A percentile compares a stretch with the other conserved stretches of the same genome.
These are phyloP conservation scores for Penicillium expansum DNA, from an alignment of 2,329 filamentous ascomycete species.

Conservation along the genomic window DNA sequence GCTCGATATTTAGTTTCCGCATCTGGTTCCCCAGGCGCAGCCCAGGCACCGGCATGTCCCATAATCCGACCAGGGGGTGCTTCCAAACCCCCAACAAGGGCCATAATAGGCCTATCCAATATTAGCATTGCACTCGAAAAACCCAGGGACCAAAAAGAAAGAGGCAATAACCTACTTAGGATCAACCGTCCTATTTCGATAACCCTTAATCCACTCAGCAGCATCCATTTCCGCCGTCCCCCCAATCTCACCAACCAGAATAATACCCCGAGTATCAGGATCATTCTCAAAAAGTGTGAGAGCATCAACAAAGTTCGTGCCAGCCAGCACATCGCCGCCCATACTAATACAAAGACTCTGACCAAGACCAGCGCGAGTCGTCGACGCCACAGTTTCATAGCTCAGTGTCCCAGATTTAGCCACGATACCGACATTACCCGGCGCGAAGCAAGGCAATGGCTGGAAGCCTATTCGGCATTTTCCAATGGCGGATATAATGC, in stretches of 20 bases:
- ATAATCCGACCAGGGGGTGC: slow-evolving; percentile 66
- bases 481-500: slow-evolving; percentile 71
- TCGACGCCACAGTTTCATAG: slow-evolving; percentile 74
- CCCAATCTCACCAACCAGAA: slow-evolving; percentile 70
- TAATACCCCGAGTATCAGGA: slow-evolving; percentile 66
- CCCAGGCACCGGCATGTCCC: slow-evolving; percentile 77
- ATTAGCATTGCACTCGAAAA: slow-evolving; percentile 11
- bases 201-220: slow-evolving; percentile 70
- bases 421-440: slow-evolving; percentile 69
- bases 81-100: slow-evolving; percentile 64
- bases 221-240: slow-evolving; percentile 68
- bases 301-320: slow-evolving; percentile 71
- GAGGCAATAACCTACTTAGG: slow-evolving; percentile 57
- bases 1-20: slow-evolving; percentile 64
- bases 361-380: slow-evolving; percentile 69
- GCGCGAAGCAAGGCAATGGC: slow-evolving; percentile 68
- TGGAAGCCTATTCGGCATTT: slow-evolving; percentile 74
- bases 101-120: slow-evolving; percentile 63
- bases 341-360: slow-evolving; percentile 76
- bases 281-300: slow-evolving; percentile 65
- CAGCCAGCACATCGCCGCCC: slow-evolving; percentile 71
- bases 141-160: fast-evolving
- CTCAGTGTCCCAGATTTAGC: slow-evolving; percentile 79
- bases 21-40: slow-evolving; percentile 62
- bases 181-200: slow-evolving; percentile 54